These are phyloP conservation scores for Blastomyces gilchristii DNA, from an alignment of 2,329 filamentous ascomycete genomes.

Conservation along the genomic window DNA sequence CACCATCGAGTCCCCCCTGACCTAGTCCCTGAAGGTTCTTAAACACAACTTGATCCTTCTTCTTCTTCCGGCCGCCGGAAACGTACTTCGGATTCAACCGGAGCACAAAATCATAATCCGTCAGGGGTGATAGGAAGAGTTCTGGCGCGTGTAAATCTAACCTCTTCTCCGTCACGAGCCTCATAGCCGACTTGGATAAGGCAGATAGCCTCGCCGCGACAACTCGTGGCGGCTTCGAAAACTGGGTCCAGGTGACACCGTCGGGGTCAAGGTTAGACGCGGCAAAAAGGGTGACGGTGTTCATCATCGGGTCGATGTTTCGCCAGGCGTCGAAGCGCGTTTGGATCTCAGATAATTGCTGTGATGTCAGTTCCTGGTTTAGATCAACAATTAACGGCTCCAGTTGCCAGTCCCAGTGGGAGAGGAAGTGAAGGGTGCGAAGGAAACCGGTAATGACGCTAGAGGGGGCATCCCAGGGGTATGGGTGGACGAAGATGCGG, in stretches of 20 bases:
- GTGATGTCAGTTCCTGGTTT: constrained; percentile 48
- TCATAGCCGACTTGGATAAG: constrained; percentile 65
- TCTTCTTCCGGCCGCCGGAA: constrained; percentile 25
- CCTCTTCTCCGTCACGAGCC: constrained; percentile 46
- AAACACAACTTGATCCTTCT: constrained; percentile 40
- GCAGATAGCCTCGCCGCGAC: constrained; percentile 73
- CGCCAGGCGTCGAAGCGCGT: constrained; percentile 75
- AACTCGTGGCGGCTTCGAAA: constrained; percentile 61
- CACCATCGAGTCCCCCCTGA: constrained; percentile 29
- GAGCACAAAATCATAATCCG: constrained; percentile 80
- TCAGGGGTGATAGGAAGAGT: constrained; percentile 62
- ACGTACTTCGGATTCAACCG: constrained; percentile 52
- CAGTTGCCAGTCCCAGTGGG: constrained; percentile 83
- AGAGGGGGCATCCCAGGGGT: constrained; percentile 69
- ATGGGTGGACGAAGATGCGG: constrained; percentile 67
- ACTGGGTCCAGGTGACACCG: constrained; percentile 71
- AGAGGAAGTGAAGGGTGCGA: constrained; percentile 66
- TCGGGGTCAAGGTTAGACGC: constrained; percentile 68
- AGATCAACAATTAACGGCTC: constrained; percentile 75
- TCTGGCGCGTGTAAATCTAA: constrained; percentile 44
- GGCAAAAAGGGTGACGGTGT: constrained; percentile 67
- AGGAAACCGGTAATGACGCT: constrained; percentile 71
- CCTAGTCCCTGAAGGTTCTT: constrained; percentile 64
- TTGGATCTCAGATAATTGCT: constrained; percentile 52
- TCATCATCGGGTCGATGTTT: constrained; percentile 79